A percentile compares a stretch with the other conserved stretches of the same genome.
Conservation (phyloP, 2,329 filamentous ascomycete species). For the Trichoderma aggressivum region DNA sequence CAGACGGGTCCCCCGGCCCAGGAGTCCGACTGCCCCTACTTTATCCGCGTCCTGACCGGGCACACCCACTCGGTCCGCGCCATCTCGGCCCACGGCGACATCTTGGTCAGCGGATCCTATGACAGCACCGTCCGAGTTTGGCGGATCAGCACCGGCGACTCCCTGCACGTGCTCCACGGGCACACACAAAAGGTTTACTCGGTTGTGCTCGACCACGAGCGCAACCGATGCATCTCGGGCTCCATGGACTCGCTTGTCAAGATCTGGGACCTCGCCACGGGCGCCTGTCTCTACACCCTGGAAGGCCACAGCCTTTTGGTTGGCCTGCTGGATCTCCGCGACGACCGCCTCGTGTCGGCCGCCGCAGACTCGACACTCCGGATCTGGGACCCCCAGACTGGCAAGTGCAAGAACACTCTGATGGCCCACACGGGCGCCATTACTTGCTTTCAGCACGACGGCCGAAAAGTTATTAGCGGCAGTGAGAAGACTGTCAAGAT, state of each 20-base stretch:
- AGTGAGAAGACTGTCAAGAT: conserved; percentile 96
- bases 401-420: conserved; percentile 83
- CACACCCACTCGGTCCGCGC: conserved; percentile 93
- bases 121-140: conserved; percentile 93
- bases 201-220: conserved; percentile 85
- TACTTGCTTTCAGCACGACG: conserved; percentile 97
- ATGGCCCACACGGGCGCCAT: conserved; percentile 96
- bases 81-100: conserved; percentile 92
- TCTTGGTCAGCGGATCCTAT: conserved; percentile 95
- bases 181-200: conserved; percentile 95
- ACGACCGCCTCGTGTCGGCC: conserved; percentile 87
- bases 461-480: conserved; percentile 92
- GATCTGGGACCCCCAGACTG: conserved; percentile 94
- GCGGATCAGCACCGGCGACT: conserved; percentile 94
- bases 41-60: conserved; percentile 79
- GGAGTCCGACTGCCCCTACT: conserved; percentile 85
- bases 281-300: conserved; percentile 79
- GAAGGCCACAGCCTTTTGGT: conserved; percentile 93
- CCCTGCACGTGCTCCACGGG: conserved; percentile 76
- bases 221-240: conserved; percentile 93
- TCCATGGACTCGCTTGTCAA: conserved; percentile 99
- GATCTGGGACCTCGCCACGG: conserved; percentile 91
- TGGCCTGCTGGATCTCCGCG: conserved; percentile 82
- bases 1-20: conserved; percentile 73
- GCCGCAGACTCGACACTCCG: conserved; percentile 92